Base-by-base conservation (phyloP, 176 grass and related monocot species). In the Triticum monococcum region DNA sequence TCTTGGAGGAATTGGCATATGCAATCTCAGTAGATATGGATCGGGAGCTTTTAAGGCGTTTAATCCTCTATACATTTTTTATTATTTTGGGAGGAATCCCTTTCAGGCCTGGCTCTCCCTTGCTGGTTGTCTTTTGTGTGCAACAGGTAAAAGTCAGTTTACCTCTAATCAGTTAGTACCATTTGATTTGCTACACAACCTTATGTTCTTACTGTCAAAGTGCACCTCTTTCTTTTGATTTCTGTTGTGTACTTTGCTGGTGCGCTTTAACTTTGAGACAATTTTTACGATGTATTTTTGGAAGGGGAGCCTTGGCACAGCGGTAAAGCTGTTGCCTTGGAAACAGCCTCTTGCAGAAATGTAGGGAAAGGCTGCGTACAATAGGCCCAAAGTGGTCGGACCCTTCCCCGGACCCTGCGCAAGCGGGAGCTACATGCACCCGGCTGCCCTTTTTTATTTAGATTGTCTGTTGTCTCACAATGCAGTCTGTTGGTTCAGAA, bases 121-220 rank as follows among this genome's bases (percentile, higher is more conserved):
- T n/a, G 96, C 84, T 80, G 91, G 91, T 54, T 98, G 92, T 86
- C 37, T 98, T 91, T 88, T 98, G 64, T 95, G 93, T 67, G 93
- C 88, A 89, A 91, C 96, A 92, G 93, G 96, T 96, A 88, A 91
- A 65, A 8, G 36, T 54, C 38, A 26, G 10, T 41, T 81, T 64
- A 52, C 30, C 25, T 71, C 48, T 41, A 71, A 78, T 81, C 45
- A 77, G 30, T 60, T 20, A 61, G 7, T 26, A 18, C 25, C 7
- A 31, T 81, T 81, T 54, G 23, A 75, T 63, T 76, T 35, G 20
- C 56, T 64, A 45, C 50, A 8, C 28, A 28, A 59, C 60, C 65
- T 70, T 68, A 9, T 78, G 22, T 59, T 78, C 75, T 81, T 14
- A 69, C 36, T 28, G 48, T 71, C 59, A 13, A 2, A 25, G 45